phyloP scores from a whole-genome alignment of 73 alveolate genomes.

The Durusdinium trenchii region DNA sequence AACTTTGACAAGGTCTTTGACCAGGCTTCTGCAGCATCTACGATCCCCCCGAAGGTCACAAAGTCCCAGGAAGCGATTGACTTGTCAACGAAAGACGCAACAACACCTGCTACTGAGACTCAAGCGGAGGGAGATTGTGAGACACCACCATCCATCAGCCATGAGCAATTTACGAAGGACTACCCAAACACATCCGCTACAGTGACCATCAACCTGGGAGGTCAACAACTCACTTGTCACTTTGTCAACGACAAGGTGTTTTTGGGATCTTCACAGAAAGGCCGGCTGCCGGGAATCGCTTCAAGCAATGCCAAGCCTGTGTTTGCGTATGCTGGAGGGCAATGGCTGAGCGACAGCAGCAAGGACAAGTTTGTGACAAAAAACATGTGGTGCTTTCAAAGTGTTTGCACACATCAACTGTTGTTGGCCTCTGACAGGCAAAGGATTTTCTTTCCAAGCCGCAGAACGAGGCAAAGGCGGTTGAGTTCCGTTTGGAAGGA shows the following conservation, averaged over 20 bases:
- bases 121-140: too few species aligned
- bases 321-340: constrained; percentile 20
- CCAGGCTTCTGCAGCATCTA: not conserved
- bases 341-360: constrained; percentile 6
- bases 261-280: not conserved
- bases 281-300: not conserved
- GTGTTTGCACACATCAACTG: not conserved
- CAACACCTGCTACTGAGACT: not conserved
- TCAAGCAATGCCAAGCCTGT: not conserved
- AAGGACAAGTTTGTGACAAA: not conserved
- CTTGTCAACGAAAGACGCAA: too few species aligned
- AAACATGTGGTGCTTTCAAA: not conserved
- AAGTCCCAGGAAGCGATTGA: too few species aligned
- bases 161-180: not conserved
- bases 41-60: too few species aligned
- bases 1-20: not conserved
- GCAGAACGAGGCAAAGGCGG: not conserved
- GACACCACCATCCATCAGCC: not conserved
- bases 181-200: not conserved
- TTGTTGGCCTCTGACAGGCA: not conserved
- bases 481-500: not conserved
- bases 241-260: not conserved
- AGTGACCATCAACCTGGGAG: not conserved
- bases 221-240: too few species aligned
- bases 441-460: constrained; percentile 19